phyloP scores from a whole-genome alignment of 192 early-diverging fungal genomes.

The Coemansia sp. region DNA sequence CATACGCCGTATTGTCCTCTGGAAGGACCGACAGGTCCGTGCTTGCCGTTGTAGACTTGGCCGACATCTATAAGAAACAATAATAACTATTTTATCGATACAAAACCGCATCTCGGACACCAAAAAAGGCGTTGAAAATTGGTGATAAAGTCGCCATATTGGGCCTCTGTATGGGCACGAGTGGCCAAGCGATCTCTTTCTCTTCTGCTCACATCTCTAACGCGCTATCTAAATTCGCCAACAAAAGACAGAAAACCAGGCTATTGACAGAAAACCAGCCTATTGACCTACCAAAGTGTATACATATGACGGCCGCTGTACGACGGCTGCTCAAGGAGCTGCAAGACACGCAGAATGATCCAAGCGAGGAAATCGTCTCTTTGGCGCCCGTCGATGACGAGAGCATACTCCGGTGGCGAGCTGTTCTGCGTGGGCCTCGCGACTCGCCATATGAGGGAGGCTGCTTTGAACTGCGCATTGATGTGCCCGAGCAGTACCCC shows the following conservation, averaged over 20 bases:
- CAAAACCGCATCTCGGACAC: neutral
- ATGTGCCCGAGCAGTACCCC: conserved; percentile 81
- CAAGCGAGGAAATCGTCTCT: conserved; percentile 27
- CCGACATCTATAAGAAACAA: neutral
- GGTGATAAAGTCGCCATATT: neutral
- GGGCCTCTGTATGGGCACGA: neutral
- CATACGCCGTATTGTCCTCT: conserved; percentile 72
- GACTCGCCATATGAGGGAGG: conserved; percentile 65
- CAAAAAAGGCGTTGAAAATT: neutral
- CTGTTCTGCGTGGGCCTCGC: conserved; percentile 53
- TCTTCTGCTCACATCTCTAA: neutral
- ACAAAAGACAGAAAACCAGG: neutral
- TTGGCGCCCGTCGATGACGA: conserved; percentile 50
- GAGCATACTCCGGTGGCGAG: conserved; percentile 53
- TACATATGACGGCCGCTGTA: conserved; percentile 49
- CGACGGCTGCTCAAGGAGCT: conserved; percentile 66
- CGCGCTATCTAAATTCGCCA: neutral
- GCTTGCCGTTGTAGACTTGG: conserved; percentile 24
- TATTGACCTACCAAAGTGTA: neutral
- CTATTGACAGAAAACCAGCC: too few relatives aligned
- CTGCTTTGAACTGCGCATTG: conserved; percentile 81
- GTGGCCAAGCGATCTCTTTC: neutral
- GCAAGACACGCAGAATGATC: conserved; percentile 46
- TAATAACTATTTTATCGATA: neutral
- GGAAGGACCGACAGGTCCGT: conserved; percentile 59